phyloP scores from a whole-genome alignment of 2,329 filamentous ascomycete species.

The Tolypocladium inflatum region DNA sequence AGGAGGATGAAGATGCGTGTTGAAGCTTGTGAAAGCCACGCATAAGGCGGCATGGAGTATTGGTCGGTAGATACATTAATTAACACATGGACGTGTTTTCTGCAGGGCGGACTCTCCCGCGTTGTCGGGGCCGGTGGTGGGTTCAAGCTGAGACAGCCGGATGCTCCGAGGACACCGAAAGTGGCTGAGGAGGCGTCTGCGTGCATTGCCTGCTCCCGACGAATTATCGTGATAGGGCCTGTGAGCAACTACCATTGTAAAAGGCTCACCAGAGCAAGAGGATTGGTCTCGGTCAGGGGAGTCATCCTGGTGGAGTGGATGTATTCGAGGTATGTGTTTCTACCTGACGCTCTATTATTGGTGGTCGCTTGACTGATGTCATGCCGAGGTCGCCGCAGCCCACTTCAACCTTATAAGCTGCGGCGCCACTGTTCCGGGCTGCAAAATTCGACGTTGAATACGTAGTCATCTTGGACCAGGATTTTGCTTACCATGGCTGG shows the following conservation, averaged over 20 bases:
- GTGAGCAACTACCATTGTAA: neutral
- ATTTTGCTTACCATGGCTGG: neutral
- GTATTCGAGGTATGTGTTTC: neutral
- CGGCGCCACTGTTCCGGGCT: neutral
- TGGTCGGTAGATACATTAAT: neutral
- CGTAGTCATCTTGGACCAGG: neutral
- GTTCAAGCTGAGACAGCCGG: neutral
- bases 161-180: neutral
- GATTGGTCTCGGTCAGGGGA: neutral
- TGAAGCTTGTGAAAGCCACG: neutral
- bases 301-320: neutral
- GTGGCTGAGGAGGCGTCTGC: neutral
- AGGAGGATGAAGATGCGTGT: neutral
- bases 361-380: slow-evolving; percentile 3
- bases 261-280: neutral
- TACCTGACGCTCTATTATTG: neutral
- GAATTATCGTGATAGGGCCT: slow-evolving; percentile 1
- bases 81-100: neutral
- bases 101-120: neutral
- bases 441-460: neutral
- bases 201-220: neutral
- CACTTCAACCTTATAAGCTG: neutral
- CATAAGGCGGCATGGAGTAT: neutral
- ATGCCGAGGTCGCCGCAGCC: slow-evolving; percentile 3
- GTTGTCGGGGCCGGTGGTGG: neutral